Evolutionary conservation across 2,329 filamentous ascomycete genomes (phyloP).

Genomic region (Xylaria sp.): DNA sequence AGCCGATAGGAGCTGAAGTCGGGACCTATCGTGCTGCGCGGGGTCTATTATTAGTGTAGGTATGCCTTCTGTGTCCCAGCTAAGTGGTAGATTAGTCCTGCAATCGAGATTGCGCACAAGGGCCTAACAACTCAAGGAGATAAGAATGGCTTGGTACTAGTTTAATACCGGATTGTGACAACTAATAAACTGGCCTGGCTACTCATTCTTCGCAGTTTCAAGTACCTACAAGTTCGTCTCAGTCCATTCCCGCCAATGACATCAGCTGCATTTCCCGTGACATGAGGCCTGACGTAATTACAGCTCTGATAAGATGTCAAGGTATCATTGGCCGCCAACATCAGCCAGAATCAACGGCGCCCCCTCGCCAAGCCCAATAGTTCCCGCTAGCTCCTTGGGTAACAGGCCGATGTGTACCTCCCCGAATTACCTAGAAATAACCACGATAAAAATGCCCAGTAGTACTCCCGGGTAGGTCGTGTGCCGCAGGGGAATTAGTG

Average conservation of each 20-base stretch:
- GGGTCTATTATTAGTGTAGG: not conserved
- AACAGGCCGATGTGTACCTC: too few species aligned
- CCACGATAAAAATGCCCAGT: too few species aligned
- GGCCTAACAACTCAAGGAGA: too few species aligned
- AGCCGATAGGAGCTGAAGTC: too few species aligned
- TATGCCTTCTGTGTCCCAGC: not conserved
- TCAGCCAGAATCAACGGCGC: not conserved
- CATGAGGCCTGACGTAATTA: constrained; percentile 37
- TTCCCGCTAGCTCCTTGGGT: not conserved
- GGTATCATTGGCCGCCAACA: constrained; percentile 21
- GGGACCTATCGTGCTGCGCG: not conserved
- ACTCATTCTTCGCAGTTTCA: too few species aligned
- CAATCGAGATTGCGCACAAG: not conserved
- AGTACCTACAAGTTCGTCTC: not conserved
- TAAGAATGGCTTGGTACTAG: too few species aligned
- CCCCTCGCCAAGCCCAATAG: constrained; percentile 27
- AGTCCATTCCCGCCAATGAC: not conserved
- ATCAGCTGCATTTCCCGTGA: constrained; percentile 10
- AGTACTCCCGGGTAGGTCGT: too few species aligned
- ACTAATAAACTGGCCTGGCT: too few species aligned
- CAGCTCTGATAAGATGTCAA: constrained; percentile 34
- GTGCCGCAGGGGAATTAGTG: too few species aligned
- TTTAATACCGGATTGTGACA: too few species aligned
- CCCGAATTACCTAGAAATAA: too few species aligned
- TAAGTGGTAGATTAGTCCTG: not conserved